phyloP scores from a whole-genome alignment of 2,329 filamentous ascomycete genomes.

The Fusarium lyarnte region DNA sequence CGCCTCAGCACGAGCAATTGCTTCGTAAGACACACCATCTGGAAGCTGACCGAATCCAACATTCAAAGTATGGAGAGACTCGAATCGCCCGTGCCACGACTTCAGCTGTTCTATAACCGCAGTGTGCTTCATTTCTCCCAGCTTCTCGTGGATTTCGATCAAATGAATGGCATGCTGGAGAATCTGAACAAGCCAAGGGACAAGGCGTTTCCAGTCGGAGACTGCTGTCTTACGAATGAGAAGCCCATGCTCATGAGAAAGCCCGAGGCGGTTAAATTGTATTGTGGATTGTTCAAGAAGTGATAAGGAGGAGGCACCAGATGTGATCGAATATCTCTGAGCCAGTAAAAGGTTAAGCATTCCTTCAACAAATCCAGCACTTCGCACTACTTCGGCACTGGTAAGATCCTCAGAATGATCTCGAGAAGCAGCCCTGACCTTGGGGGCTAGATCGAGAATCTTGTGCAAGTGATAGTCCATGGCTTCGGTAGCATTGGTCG shows the following conservation, averaged over 20 bases:
- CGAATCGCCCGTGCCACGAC: slow-evolving; percentile 61
- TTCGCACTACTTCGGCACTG: slow-evolving; percentile 79
- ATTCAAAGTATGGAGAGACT: slow-evolving; percentile 54
- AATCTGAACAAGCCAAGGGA: slow-evolving; percentile 75
- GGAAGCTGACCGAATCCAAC: slow-evolving; percentile 61
- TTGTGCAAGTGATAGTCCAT: slow-evolving; percentile 82
- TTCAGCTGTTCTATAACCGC: slow-evolving; percentile 56
- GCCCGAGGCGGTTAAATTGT: slow-evolving; percentile 50
- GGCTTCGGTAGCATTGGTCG: slow-evolving; percentile 39
- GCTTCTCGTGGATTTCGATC: slow-evolving; percentile 71
- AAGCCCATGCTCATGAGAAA: slow-evolving; percentile 36
- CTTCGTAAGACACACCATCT: slow-evolving; percentile 56
- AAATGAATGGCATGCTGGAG: slow-evolving; percentile 70
- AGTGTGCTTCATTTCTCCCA: slow-evolving; percentile 64
- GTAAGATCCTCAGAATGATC: slow-evolving; percentile 89
- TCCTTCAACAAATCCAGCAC: slow-evolving; percentile 87
- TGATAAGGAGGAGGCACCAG: slow-evolving; percentile 50
- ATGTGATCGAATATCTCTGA: slow-evolving; percentile 65
- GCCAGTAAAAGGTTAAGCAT: slow-evolving; percentile 73
- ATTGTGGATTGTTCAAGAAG: slow-evolving; percentile 52
- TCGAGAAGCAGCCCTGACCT: slow-evolving; percentile 71
- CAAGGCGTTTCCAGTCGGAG: slow-evolving; percentile 41
- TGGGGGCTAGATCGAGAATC: slow-evolving; percentile 76
- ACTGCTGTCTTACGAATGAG: slow-evolving; percentile 30
- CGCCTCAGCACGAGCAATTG: slow-evolving; percentile 46